Base-by-base conservation (phyloP, 2,329 filamentous ascomycete species). In the Nemania abortiva region DNA sequence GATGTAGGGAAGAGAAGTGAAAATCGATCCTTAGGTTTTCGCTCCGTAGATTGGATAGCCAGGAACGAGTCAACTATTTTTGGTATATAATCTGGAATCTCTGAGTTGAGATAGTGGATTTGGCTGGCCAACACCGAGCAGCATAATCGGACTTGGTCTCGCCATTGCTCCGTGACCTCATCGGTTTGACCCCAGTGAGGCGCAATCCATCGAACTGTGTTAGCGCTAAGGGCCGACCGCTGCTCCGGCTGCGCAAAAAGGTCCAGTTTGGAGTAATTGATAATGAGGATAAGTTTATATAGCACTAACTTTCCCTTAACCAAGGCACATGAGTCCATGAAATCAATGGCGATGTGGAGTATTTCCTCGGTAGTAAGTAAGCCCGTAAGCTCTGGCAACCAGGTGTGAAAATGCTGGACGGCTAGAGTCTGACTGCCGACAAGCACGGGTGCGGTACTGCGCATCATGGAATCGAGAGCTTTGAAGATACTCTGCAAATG, bases 351-450 rank as follows among this genome's bases (percentile, higher is more conserved):
- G 71, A 98, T 92, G 75, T 97, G 92, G 61, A 98, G 84, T 54
- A 98, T 95, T 78, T 98, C 95, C 75, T 94, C 91, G 0, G 91
- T 90, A 3, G 87, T 88, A 77, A 98, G 86, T 45, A 96, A 85
- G 1, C 91, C 89, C 0, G 89, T 86, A 10, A 99, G 88, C 78
- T 98, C 95, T 0, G 96, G 95, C n/a, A 99, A 84, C 96, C 96
- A 99, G 0, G 93, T 92, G 78, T 98, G 95, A 79, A 98, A 97
- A 79, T 98, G 94, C 80, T 99, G 96, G 13, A 98, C 94, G 2
- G 97, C 90, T 58, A 99, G 84, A 0, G 96, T 98, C 81, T 99
- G 97, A 71, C 93, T 98, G 39, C 96, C 96, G 15, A 98, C 92
- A 27, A 98, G 84, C 20, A 95, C 90, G 0, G 96, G 92, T 2